Percentiles rank a stretch among this genome's conserved stretches.
phyloP scores from a whole-genome alignment of 225 moss, liverwort and hornwort species.

The Lunularia cruciata region DNA sequence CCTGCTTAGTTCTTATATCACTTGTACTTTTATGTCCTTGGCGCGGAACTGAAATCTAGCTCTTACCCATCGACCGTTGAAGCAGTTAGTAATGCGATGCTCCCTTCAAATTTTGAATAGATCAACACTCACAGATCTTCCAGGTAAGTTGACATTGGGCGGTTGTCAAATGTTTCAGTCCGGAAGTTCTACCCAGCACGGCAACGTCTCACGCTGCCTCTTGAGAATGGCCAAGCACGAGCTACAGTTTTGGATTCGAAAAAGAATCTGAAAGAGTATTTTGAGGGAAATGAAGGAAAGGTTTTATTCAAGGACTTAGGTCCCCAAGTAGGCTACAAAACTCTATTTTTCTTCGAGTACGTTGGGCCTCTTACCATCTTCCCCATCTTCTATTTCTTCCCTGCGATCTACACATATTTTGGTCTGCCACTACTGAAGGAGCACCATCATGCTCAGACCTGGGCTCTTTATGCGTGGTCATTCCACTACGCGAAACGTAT shows the following conservation, averaged over 20 bases:
- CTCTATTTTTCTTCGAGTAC: slow-evolving; percentile 82
- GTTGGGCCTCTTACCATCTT: slow-evolving; percentile 77
- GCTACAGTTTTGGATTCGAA: slow-evolving; percentile 47
- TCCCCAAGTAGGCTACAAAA: slow-evolving; percentile 70
- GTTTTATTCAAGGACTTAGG: slow-evolving; percentile 83
- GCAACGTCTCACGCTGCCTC: slow-evolving; percentile 74
- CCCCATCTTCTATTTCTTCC: slow-evolving; percentile 71
- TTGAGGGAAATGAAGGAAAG: slow-evolving; percentile 47
- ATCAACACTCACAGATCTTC: too few relatives aligned
- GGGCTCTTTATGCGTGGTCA: slow-evolving; percentile 62
- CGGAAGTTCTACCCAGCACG: slow-evolving; percentile 70
- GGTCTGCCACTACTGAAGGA: slow-evolving; percentile 53
- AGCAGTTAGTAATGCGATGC: not conserved
- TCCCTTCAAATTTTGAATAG: not conserved
- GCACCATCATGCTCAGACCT: slow-evolving; percentile 56
- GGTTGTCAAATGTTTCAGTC: slow-evolving; percentile 36
- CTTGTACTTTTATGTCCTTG: too few relatives aligned
- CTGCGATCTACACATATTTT: slow-evolving; percentile 63
- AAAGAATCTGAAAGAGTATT: slow-evolving; percentile 73
- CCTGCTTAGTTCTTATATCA: too few relatives aligned
- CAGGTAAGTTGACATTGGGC: not conserved
- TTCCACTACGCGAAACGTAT: slow-evolving; percentile 73
- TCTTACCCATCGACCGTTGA: too few relatives aligned
- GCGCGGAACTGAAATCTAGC: too few relatives aligned
- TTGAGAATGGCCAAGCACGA: slow-evolving; percentile 54